Percentiles rank a stretch among this genome's conserved stretches.
These are phyloP conservation scores for Ascochyta pisi DNA, from an alignment of 2,329 filamentous ascomycete genomes.

Conservation along the genomic window DNA sequence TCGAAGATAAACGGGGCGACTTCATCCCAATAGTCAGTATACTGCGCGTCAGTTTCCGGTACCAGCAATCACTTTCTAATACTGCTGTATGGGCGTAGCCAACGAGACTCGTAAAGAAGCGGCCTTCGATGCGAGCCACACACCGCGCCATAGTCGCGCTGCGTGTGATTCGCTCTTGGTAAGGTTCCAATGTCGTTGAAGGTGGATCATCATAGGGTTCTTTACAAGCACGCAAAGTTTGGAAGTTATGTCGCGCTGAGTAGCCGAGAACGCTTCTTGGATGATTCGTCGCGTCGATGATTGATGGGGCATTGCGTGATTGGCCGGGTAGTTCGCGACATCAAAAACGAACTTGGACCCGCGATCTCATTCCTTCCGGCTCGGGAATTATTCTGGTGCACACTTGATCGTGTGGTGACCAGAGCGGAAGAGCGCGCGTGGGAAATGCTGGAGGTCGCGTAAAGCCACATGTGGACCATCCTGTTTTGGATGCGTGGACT, in stretches of 20 bases:
- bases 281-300: conserved; percentile 30
- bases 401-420: conserved; percentile 9
- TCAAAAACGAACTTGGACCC: conserved; percentile 21
- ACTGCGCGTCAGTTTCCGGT: neutral
- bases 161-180: conserved; percentile 3
- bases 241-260: conserved; percentile 18
- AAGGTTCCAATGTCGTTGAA: conserved; percentile 5
- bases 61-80: neutral
- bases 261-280: conserved; percentile 1
- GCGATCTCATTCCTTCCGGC: conserved; percentile 13
- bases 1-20: neutral
- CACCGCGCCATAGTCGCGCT: neutral
- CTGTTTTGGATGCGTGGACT: conserved; percentile 14
- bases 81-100: neutral
- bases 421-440: conserved; percentile 14
- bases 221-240: conserved; percentile 35
- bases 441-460: conserved; percentile 6
- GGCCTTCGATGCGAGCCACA: conserved; percentile 1
- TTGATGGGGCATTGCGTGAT: conserved; percentile 44
- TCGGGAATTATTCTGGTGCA: conserved; percentile 15
- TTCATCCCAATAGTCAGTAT: neutral
- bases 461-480: conserved; percentile 3
- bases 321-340: conserved; percentile 40
- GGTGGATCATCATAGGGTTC: neutral
- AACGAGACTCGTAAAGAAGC: neutral